A percentile compares a stretch with the other conserved stretches of the same genome.
phyloP scores from a whole-genome alignment of 2,329 filamentous ascomycete genomes.

The Orbilia oligospora region DNA sequence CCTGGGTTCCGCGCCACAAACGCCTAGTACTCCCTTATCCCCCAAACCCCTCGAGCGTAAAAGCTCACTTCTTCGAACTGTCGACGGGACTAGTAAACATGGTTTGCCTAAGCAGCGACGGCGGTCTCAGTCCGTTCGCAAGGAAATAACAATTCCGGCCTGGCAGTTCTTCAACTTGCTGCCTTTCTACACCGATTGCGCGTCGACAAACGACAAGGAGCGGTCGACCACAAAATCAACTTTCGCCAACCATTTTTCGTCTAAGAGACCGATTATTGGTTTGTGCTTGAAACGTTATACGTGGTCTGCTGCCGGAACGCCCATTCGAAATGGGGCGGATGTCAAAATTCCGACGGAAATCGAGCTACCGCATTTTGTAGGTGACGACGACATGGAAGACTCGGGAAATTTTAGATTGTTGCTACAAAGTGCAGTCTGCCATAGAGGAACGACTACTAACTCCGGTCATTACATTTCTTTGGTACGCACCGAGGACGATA shows the following conservation, averaged over 20 bases:
- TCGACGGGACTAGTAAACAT: slow-evolving; percentile 67
- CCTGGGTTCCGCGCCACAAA: slow-evolving; percentile 65
- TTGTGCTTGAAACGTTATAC: slow-evolving; percentile 94
- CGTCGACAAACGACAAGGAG: slow-evolving; percentile 49
- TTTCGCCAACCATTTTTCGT: slow-evolving; percentile 86
- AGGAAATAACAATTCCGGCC: slow-evolving; percentile 93
- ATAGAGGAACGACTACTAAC: slow-evolving; percentile 85
- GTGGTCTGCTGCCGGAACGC: slow-evolving; percentile 78
- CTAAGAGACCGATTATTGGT: slow-evolving; percentile 85
- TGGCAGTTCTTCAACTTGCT: slow-evolving; percentile 94
- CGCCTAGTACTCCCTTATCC: slow-evolving; percentile 62
- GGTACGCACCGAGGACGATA: slow-evolving; percentile 80
- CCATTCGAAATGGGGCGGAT: slow-evolving; percentile 81
- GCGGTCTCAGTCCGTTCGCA: slow-evolving; percentile 71
- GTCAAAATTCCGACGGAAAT: slow-evolving; percentile 93
- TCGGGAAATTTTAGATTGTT: slow-evolving; percentile 92
- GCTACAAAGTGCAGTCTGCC: slow-evolving; percentile 91
- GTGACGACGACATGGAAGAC: slow-evolving; percentile 79
- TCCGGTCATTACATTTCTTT: slow-evolving; percentile 94
- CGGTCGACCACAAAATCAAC: slow-evolving; percentile 62
- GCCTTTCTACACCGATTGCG: slow-evolving; percentile 62
- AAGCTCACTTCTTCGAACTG: slow-evolving; percentile 57
- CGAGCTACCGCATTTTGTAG: slow-evolving; percentile 87
- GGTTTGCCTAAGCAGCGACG: slow-evolving; percentile 69
- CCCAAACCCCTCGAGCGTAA: slow-evolving; percentile 61